phyloP scores from a whole-genome alignment of 108 stramenopile genomes.

The Mayamaea pseudoterrestris region DNA sequence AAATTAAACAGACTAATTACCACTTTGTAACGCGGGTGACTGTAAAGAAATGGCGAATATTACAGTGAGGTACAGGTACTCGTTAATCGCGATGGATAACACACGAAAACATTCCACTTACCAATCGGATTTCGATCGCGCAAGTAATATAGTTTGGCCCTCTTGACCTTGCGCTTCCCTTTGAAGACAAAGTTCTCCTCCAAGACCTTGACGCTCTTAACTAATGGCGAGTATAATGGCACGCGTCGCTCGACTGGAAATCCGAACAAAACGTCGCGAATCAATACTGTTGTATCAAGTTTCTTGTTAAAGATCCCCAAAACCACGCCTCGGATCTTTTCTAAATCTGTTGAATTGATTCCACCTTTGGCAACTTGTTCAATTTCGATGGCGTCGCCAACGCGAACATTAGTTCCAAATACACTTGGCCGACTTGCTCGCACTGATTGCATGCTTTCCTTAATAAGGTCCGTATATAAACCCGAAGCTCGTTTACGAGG shows the following conservation, averaged over 20 bases:
- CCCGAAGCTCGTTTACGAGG: conserved; percentile 74
- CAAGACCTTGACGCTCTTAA: conserved; percentile 62
- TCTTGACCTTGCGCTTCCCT: conserved; percentile 78
- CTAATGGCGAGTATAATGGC: conserved; percentile 62
- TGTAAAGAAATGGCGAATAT: neutral
- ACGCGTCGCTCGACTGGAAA: conserved; percentile 62
- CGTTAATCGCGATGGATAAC: neutral
- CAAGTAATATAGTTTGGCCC: conserved; percentile 56
- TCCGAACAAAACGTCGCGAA: conserved; percentile 74
- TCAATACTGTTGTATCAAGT: conserved; percentile 41
- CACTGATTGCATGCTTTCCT: conserved; percentile 33
- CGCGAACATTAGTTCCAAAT: conserved; percentile 36
- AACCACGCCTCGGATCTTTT: conserved; percentile 68
- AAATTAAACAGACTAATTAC: no score
- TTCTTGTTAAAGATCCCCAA: conserved; percentile 55
- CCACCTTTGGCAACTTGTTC: conserved; percentile 47
- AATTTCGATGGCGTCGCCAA: conserved; percentile 74
- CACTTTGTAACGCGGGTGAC: conserved; percentile 1
- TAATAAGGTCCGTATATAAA: conserved; percentile 39
- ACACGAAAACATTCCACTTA: conserved; percentile 11
- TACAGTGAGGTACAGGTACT: neutral
- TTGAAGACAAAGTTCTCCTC: conserved; percentile 80
- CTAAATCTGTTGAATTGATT: conserved; percentile 32
- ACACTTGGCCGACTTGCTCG: conserved; percentile 45
- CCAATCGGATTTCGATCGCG: conserved; percentile 23